phyloP scores from a whole-genome alignment of 2,329 filamentous ascomycete species.

The Diplodia intermedia region DNA sequence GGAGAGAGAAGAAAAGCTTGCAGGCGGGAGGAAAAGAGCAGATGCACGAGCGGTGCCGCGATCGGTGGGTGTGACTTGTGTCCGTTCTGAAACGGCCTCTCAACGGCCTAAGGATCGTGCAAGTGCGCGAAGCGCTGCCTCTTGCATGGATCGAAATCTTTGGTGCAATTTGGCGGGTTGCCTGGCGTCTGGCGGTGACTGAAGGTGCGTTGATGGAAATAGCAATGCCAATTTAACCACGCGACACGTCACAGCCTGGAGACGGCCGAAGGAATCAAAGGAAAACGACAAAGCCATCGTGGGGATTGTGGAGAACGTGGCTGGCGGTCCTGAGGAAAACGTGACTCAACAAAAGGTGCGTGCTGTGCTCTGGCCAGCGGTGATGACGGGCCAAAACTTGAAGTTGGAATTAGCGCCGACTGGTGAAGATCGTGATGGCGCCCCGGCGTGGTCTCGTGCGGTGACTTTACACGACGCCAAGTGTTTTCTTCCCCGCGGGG shows the following conservation, averaged over 20 bases:
- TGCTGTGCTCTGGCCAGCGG: constrained; percentile 7
- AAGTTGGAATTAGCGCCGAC: constrained; percentile 27
- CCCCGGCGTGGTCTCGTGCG: background rate
- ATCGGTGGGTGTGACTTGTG: constrained; percentile 3
- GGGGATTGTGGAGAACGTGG: constrained; percentile 14
- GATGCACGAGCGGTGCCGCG: constrained; percentile 29
- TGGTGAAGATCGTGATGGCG: constrained; percentile 2
- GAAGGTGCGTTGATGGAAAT: background rate
- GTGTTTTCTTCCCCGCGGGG: constrained; percentile 27
- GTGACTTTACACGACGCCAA: constrained; percentile 21
- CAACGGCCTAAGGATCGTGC: background rate
- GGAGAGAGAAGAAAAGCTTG: constrained; percentile 3
- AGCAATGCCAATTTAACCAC: background rate
- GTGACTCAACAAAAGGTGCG: background rate
- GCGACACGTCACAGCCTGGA: background rate
- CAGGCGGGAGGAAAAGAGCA: background rate
- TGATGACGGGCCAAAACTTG: background rate
- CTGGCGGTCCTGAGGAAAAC: background rate
- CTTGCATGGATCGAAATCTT: background rate
- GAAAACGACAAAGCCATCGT: background rate
- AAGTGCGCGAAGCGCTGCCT: background rate
- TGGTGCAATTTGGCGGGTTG: background rate
- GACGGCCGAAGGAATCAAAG: background rate
- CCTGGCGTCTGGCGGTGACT: background rate
- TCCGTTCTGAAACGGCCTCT: background rate